Percentiles rank a stretch among this genome's conserved stretches.
phyloP scores from a whole-genome alignment of 768 basidiomycete genomes.

The Boletus subparvulus region DNA sequence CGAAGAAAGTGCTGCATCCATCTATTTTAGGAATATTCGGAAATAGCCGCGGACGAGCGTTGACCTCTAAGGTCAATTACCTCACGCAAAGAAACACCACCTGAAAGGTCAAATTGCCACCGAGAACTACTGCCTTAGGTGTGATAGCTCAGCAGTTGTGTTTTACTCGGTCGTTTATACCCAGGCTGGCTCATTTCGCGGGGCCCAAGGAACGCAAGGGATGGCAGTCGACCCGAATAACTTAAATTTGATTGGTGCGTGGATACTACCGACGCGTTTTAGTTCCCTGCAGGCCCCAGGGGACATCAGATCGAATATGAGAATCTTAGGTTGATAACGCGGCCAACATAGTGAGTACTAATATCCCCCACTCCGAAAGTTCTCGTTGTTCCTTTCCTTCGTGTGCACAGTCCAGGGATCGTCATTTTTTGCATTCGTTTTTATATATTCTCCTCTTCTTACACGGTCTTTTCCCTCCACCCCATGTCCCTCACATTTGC shows the following conservation, averaged over 20 bases:
- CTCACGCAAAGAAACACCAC: no score
- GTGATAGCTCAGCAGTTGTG: neutral
- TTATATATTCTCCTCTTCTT: constrained; percentile 17
- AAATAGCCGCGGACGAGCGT: no score
- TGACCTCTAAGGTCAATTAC: no score
- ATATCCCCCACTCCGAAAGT: neutral
- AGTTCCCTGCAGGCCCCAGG: constrained; percentile 14
- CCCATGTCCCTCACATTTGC: constrained; percentile 37
- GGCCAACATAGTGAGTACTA: constrained; percentile 8
- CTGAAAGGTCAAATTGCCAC: no score
- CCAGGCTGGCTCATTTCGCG: neutral
- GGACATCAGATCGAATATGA: constrained; percentile 12
- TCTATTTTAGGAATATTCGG: no score
- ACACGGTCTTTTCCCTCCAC: constrained; percentile 18
- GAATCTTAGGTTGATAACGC: constrained; percentile 22
- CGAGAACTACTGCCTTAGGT: no score
- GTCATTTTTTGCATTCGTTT: neutral
- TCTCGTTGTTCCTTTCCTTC: constrained; percentile 1
- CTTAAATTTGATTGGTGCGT: constrained; percentile 3
- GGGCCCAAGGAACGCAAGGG: neutral
- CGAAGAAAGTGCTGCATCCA: no score
- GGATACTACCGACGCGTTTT: constrained; percentile 16
- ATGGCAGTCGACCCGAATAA: no score
- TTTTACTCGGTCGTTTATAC: neutral
- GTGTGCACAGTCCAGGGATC: neutral